Base-by-base conservation (phyloP, 108 stramenopile genomes). In the Cyclotella kingstonii region DNA sequence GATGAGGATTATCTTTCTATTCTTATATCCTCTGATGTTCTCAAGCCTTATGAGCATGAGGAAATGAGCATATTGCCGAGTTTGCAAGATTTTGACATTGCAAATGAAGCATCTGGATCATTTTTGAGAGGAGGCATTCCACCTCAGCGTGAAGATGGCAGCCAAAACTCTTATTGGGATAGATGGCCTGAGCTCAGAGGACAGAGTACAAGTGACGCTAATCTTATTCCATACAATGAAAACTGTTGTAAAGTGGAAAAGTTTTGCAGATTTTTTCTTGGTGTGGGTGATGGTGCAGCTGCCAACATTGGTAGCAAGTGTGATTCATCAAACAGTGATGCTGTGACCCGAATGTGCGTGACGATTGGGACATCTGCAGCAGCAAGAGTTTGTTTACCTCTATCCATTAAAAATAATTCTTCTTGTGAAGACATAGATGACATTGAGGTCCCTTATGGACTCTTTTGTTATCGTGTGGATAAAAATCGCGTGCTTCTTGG, bases 301-400 rank as follows among this genome's bases (percentile, higher is more conserved):
- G 91, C 91, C 38, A 93, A 93, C 59, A 65, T 89, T 59, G 91
- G 91, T 12, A 82, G 81, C 58, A 89, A 89, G 57, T 89, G 88
- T 44, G 57, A 66, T 33, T 47, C 60, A 4, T 27, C 56, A 2
- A 11, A 50, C n/a, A 30, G 26, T 22, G 4, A 38, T 45, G 18
- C 18, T 15, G 31, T 22, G 18, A 42, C 54, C 30, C 88, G 89
- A 30, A 86, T 93, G 14, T 89, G 87, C 21, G 89, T 90, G 36
- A 93, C 92, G 8, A 75, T 93, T 21, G 92, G 92, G 17, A 93
- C 91, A 5, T 84, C 86, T 0, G 91, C 87, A 4, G 91, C 91
- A 21, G 86, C 83, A 25, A 69, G 91, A 11, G 63, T 89, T 11
- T 84, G 83, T 46, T 51, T 91, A 30, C 70, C 64, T 18, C 72